Conservation (phyloP, 305 asterid genomes). For the Solanum chacoense region DNA sequence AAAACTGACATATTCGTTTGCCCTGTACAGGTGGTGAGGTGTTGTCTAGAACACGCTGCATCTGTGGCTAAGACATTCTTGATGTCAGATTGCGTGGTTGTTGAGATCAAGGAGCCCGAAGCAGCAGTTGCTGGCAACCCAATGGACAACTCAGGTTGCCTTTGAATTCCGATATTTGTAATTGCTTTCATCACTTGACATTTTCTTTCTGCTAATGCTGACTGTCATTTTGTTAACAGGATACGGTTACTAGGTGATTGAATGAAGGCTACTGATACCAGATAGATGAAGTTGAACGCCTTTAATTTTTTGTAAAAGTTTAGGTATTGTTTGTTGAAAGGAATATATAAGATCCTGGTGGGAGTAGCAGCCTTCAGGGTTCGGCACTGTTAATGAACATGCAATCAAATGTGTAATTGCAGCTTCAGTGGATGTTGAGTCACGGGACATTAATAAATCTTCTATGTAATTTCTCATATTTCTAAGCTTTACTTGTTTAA, state of each 20-base stretch:
- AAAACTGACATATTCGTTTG: background rate
- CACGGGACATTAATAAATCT: background rate
- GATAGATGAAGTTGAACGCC: background rate
- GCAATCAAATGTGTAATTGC: background rate
- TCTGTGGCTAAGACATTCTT: slow-evolving; percentile 95
- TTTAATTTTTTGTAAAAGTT: slow-evolving; percentile 24
- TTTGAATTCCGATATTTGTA: too few relatives aligned
- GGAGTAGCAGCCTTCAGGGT: slow-evolving; percentile 9
- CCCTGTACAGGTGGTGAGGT: slow-evolving; percentile 69
- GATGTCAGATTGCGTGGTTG: slow-evolving; percentile 98
- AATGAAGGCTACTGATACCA: background rate
- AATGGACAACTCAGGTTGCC: slow-evolving; percentile 90
- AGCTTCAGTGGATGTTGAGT: background rate
- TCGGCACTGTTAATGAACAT: slow-evolving; percentile 3
- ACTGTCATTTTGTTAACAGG: slow-evolving; percentile 17
- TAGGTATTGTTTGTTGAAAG: slow-evolving; percentile 1
- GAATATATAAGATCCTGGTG: slow-evolving; percentile 5
- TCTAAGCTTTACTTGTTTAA: background rate
- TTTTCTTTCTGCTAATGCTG: background rate
- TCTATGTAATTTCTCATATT: background rate
- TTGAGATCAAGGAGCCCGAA: slow-evolving; percentile 88
- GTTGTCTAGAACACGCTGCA: slow-evolving; percentile 92
- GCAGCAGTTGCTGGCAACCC: slow-evolving; percentile 65
- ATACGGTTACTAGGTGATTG: slow-evolving; percentile 44
- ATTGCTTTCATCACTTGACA: background rate